Base-by-base conservation (phyloP, 495 filamentous ascomycete genomes). In the Podospora conica region DNA sequence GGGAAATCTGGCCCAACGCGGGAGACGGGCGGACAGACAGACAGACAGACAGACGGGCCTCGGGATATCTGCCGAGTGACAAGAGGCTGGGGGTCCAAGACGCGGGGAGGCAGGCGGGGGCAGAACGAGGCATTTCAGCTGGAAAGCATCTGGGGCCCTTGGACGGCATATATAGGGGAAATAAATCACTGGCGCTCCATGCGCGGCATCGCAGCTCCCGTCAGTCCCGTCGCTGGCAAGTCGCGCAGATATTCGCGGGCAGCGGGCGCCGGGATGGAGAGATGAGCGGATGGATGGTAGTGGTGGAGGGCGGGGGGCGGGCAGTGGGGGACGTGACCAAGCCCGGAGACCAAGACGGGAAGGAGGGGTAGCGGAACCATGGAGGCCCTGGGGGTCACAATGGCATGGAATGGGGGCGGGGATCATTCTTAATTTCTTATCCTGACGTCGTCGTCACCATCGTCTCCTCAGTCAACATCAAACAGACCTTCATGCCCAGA, bases 1-100 rank as follows among this genome's bases (percentile, higher is more conserved):
- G 57, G 28, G 40, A 53, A 53, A 31, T 61, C 24, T 61, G 40
- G 31, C 40, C 48, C 31, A 55, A 63, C 20, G 40, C 48, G 23
- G 48, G 61, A 55, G 61, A 68, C 68, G 65, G 29, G n/a, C n/a
- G n/a, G 65, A 60, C 27, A 33, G 68, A n/a, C 58, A 57, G 48
- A 56, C 58, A 53, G 58, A 22, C 28, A 55, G 60, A 68, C 63
- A 58, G 33, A 40, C 15, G 31, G 12, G 31, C 31, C 31, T 33
- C 28, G 31, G 12, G 4, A 15, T n/a, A 48, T 48, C 40, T 48
- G 40, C 40, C 40, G 40, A 48, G 18, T 18, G 15, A 48, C 15
- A 48, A 48, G 40, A n/a, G 40, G 40, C 40, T 48, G 40, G 40
- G 40, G n/a, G 40, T 48, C 15, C 40, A 48, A 48, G 15, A 48